Evolutionary conservation across 2,329 filamentous ascomycete species (phyloP), one percentile per base, ranked within the genome.

Genomic region (Sarocladium oryzae): DNA sequence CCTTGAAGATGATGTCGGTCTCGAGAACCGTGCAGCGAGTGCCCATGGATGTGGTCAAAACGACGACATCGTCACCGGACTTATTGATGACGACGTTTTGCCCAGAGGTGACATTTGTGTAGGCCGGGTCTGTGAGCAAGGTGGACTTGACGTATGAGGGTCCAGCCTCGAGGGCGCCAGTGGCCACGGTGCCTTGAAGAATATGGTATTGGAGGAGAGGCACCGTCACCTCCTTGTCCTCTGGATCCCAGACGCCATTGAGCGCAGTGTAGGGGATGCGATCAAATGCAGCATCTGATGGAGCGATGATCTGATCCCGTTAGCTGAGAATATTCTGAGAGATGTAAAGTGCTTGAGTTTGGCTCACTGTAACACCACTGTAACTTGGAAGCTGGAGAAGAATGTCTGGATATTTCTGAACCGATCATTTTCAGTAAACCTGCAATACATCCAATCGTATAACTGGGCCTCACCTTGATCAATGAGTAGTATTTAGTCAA

Each of bases 191-290:
- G 46, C 73, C 75, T 49, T 75, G 69, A 23, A 85, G 67, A 49
- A 85, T 74, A 65, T 86, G 82, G 63, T 86, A 86, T 49, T 75
- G 67, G 4, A 86, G 71, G 28, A 85, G 71, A 30, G 66, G 63
- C n/a, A 71, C 63, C 3, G 72, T 66, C 8, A 78, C 68, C 35
- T 68, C 65, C 48, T 65, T 61, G 57, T 76, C 64, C 4, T 78
- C 67, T 8, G 69, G 61, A 8, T 70, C 64, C 61, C 70, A 75
- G n/a, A 77, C 58, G 49, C 71, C 70, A 23, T 69, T 66, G 33
- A 81, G 65, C 9, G 72, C 69, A n/a, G 73, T 75, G 55, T 73
- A 77, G 9, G 72, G 71, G 49, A 82, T 78, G 50, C 73, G 70
- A 16, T 74, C 68, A 65, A 84, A 82, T 15, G 80, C 80, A 2